A percentile compares a stretch with the other conserved stretches of the same genome.
Evolutionary conservation across 2,329 filamentous ascomycete genomes (phyloP).

Genomic region (Akanthomyces muscarius): DNA sequence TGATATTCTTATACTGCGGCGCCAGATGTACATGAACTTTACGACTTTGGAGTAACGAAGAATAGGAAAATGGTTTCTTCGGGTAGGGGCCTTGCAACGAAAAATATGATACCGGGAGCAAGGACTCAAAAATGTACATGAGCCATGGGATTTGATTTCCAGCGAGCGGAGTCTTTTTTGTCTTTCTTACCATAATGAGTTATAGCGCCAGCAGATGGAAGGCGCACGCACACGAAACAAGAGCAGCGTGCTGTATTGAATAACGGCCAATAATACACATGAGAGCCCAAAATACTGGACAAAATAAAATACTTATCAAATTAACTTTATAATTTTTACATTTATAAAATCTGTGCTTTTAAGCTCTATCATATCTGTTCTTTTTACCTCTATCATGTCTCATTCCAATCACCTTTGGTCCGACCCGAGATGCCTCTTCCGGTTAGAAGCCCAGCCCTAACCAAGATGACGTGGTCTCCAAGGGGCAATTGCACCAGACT

Average conservation of each 20-base stretch:
- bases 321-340: neutral
- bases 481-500: no score
- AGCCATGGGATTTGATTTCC: neutral
- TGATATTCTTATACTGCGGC: neutral
- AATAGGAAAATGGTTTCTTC: neutral
- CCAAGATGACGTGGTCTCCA: no score
- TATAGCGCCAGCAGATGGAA: neutral
- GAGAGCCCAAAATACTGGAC: neutral
- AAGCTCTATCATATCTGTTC: no score
- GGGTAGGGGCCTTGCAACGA: neutral
- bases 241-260: neutral
- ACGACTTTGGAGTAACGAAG: neutral
- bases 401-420: no score
- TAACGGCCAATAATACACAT: conserved; percentile 1
- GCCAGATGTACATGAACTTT: neutral
- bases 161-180: conserved; percentile 1
- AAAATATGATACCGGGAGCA: neutral
- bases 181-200: neutral
- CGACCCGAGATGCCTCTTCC: no score
- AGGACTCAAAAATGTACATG: neutral
- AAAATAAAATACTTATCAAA: neutral
- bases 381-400: no score
- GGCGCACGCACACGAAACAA: neutral
- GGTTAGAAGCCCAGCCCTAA: no score
- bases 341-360: no score